Percentiles rank a stretch among this genome's conserved stretches.
Evolutionary conservation across 352 stramenopile species (phyloP).

Genomic region (Phytophthora niederhauseri): DNA sequence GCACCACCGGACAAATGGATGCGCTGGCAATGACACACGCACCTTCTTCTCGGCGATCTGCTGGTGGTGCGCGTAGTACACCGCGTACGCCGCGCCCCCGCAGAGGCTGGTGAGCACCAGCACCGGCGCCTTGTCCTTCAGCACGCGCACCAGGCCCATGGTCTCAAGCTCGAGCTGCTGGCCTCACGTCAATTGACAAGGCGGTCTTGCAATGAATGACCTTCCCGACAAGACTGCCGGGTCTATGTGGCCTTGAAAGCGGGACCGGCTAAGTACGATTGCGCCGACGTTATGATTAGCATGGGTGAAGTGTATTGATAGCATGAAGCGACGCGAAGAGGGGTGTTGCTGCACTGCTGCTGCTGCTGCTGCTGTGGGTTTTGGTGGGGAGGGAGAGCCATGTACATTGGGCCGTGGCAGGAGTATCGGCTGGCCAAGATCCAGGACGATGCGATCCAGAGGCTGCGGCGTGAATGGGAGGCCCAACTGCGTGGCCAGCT

Average conservation of each 20-base stretch:
- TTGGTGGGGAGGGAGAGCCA: constrained; percentile 28
- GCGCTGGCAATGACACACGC: constrained; percentile 4
- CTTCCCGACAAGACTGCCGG: neutral
- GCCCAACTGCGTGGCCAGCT: constrained; percentile 61
- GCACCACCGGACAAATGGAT: constrained; percentile 8
- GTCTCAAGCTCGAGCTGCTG: constrained; percentile 4
- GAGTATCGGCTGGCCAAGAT: constrained; percentile 88
- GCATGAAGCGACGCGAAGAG: constrained; percentile 26
- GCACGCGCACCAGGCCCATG: constrained; percentile 24
- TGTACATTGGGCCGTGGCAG: constrained; percentile 89
- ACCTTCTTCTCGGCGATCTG: constrained; percentile 78
- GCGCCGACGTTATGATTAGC: constrained; percentile 24
- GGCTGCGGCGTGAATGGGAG: constrained; percentile 69
- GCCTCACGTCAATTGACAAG: constrained; percentile 7
- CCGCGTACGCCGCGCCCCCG: constrained; percentile 52
- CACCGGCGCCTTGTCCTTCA: constrained; percentile 54
- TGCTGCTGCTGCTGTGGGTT: neutral
- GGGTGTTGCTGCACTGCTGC: constrained; percentile 8
- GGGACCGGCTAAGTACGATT: constrained; percentile 32
- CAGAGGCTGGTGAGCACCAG: constrained; percentile 53
- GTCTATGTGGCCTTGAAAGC: constrained; percentile 23
- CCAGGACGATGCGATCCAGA: constrained; percentile 78
- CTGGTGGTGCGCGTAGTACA: constrained; percentile 86
- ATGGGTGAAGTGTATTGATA: constrained; percentile 25
- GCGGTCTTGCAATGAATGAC: constrained; percentile 11